phyloP scores from a whole-genome alignment of 306 rosid species.

The Abrus precatorius region DNA sequence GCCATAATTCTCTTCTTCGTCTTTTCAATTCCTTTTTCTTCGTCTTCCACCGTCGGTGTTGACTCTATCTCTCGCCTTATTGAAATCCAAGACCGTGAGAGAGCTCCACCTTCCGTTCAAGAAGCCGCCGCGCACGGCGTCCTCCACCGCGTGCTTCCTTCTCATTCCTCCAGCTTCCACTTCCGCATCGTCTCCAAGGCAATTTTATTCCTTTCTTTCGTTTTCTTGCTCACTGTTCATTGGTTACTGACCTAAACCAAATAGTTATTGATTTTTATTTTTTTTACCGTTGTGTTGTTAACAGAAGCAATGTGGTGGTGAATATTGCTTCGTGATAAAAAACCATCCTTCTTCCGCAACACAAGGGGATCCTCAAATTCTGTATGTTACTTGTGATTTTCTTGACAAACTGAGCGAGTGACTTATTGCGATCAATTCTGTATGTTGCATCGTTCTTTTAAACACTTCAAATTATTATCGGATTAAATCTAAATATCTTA shows the following conservation, averaged over 20 bases:
- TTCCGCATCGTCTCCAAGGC: slow-evolving; percentile 76
- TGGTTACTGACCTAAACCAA: background rate
- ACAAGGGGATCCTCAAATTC: slow-evolving; percentile 66
- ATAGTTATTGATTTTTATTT: background rate
- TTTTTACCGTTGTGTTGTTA: slow-evolving; percentile 15
- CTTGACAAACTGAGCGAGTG: background rate
- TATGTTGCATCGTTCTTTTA: background rate
- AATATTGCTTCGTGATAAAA: slow-evolving; percentile 71
- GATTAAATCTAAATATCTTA: background rate
- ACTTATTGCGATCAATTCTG: background rate
- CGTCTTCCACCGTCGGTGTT: slow-evolving; percentile 60
- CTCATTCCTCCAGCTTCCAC: slow-evolving; percentile 71
- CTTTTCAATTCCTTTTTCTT: slow-evolving; percentile 29
- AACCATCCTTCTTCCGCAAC: slow-evolving; percentile 64
- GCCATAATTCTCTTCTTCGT: slow-evolving; percentile 50
- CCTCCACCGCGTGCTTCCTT: slow-evolving; percentile 79
- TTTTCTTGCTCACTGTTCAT: background rate
- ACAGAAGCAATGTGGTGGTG: slow-evolving; percentile 76
- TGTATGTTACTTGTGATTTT: slow-evolving; percentile 55
- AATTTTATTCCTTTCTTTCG: background rate
- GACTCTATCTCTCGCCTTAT: slow-evolving; percentile 69
- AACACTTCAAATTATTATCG: background rate
- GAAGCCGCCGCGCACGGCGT: slow-evolving; percentile 76
- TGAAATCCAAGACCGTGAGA: slow-evolving; percentile 73
- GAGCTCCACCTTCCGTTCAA: slow-evolving; percentile 67